A percentile compares a stretch with the other conserved stretches of the same genome.
Conservation (phyloP, 306 rosid species). For the Dalbergia cochinchinensis region DNA sequence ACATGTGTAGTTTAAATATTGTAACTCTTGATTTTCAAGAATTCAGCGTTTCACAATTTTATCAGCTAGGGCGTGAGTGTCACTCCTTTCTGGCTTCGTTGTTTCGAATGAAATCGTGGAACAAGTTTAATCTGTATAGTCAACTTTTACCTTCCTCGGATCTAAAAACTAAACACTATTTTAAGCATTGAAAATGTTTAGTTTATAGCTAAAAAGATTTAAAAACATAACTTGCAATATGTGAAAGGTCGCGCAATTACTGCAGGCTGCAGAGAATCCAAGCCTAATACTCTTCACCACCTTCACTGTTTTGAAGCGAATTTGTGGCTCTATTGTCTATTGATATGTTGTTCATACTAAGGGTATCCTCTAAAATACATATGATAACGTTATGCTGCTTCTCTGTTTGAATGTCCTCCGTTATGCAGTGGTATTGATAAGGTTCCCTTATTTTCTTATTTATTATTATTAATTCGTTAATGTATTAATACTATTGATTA, state of each 20-base stretch:
- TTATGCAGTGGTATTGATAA: constrained; percentile 62
- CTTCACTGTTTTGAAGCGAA: constrained; percentile 7
- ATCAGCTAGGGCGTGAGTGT: background rate
- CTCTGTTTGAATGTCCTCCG: constrained; percentile 55
- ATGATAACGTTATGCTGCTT: constrained; percentile 35
- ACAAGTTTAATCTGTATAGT: background rate
- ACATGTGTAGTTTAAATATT: background rate
- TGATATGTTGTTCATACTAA: background rate
- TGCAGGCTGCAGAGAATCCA: no score
- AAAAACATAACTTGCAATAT: no score
- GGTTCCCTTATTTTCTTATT: background rate
- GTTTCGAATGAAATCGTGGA: background rate
- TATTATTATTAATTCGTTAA: background rate
- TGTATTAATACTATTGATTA: background rate
- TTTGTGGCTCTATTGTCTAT: background rate
- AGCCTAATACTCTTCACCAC: background rate
- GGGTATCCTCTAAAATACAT: background rate
- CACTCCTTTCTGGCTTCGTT: background rate
- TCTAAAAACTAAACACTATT: background rate
- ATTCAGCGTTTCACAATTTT: background rate
- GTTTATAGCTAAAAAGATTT: no score
- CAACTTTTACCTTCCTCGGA: background rate
- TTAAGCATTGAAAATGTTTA: background rate
- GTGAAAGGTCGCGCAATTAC: no score
- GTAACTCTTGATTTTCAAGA: background rate